A percentile compares a stretch with the other conserved stretches of the same genome.
These are phyloP conservation scores for Trypanosoma cruzi DNA, from an alignment of 208 protist genomes.

Conservation along the genomic window DNA sequence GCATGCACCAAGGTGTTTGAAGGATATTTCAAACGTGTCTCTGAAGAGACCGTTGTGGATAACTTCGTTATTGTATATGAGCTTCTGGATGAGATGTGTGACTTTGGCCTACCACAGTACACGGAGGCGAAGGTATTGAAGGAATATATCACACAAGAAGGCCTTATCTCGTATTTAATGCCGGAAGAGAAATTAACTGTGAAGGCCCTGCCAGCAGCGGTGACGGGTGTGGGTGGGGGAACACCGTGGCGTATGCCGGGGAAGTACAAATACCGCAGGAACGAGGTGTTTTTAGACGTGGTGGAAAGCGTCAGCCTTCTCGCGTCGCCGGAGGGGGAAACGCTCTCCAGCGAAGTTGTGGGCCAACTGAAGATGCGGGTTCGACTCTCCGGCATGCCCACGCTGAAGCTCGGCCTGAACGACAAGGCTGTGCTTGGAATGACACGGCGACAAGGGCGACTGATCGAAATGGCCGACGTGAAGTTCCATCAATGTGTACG, in stretches of 20 bases:
- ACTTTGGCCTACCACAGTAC: conserved; percentile 99
- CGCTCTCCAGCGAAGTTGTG: conserved; percentile 95
- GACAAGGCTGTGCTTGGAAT: conserved; percentile 94
- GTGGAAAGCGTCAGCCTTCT: conserved; percentile 97
- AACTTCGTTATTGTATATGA: conserved; percentile 99
- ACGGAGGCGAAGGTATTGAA: conserved; percentile 96
- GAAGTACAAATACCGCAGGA: conserved; percentile 96
- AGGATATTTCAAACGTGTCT: conserved; percentile 95
- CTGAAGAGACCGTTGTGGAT: conserved; percentile 95
- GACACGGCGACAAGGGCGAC: conserved; percentile 36
- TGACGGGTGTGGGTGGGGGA: conserved; percentile 94
- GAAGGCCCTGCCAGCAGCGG: conserved; percentile 74
- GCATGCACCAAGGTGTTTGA: conserved; percentile 93
- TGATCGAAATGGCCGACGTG: conserved; percentile 95
- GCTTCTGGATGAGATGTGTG: conserved; percentile 98
- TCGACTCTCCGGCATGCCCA: conserved; percentile 98
- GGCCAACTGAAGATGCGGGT: conserved; percentile 96
- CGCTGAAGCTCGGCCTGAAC: conserved; percentile 97
- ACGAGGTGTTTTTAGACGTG: conserved; percentile 99
- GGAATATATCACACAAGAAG: conserved; percentile 95
- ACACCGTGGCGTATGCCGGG: conserved; percentile 95
- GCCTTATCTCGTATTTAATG: conserved; percentile 49
- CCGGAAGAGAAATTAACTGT: conserved; percentile 40
- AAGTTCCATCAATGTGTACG: conserved; percentile 99
- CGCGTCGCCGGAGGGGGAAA: conserved; percentile 92